Percentiles rank a stretch among this genome's conserved stretches.
Conservation (phyloP, 345 rosid genomes). For the Viola odorata region DNA sequence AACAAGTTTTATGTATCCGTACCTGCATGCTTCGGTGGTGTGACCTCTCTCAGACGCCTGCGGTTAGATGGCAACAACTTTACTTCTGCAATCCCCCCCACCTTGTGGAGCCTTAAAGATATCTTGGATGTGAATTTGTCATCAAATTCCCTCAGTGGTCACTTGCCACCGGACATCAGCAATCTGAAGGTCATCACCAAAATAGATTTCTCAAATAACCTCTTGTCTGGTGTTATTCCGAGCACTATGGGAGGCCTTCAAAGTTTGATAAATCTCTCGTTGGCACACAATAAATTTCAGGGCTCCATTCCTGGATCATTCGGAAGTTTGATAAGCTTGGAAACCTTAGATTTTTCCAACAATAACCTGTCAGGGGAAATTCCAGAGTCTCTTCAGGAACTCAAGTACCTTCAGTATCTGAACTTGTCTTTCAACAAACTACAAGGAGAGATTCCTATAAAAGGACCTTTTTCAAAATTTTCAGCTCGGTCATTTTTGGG, state of each 20-base stretch:
- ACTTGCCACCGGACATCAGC: background rate
- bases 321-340: background rate
- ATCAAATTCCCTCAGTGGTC: conserved; percentile 1
- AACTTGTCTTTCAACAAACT: background rate
- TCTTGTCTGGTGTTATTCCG: conserved; percentile 13
- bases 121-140: background rate
- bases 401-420: background rate
- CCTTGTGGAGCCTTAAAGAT: conserved; percentile 3
- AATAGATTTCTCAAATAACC: conserved; percentile 8
- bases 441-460: conserved; percentile 6
- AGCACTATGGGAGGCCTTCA: background rate
- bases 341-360: conserved; percentile 1
- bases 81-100: conserved; percentile 12
- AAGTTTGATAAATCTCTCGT: background rate
- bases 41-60: conserved; percentile 2
- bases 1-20: conserved; percentile 11
- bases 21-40: conserved; percentile 13
- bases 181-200: background rate
- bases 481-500: conserved; percentile 12
- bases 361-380: background rate
- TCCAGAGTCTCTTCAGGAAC: background rate
- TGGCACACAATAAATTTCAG: background rate
- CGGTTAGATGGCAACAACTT: conserved; percentile 8
- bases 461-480: conserved; percentile 16
- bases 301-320: background rate